These are phyloP conservation scores for Scutellaria minor DNA, from an alignment of 257 asterid genomes.

Conservation along the genomic window DNA sequence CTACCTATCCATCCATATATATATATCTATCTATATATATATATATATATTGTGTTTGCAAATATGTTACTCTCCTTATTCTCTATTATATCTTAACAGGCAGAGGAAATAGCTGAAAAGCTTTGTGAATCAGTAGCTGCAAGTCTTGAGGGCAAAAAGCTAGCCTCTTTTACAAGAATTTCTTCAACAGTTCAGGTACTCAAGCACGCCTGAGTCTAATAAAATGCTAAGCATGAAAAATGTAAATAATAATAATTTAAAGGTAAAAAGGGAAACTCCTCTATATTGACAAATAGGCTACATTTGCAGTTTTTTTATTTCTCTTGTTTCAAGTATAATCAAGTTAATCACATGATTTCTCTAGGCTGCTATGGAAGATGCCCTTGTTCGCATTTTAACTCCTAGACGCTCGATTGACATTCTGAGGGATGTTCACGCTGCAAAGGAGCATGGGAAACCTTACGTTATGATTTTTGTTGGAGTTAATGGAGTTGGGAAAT, in stretches of 20 bases:
- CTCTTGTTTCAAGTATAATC: slow-evolving; percentile 18
- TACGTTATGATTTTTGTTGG: slow-evolving; percentile 98
- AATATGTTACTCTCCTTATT: background rate
- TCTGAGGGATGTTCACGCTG: slow-evolving; percentile 92
- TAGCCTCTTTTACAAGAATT: slow-evolving; percentile 86
- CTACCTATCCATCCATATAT: too few species aligned
- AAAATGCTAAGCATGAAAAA: background rate
- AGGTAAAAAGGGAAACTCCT: background rate
- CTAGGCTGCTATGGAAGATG: slow-evolving; percentile 98
- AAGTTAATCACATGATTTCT: slow-evolving; percentile 31
- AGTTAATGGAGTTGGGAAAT: slow-evolving; percentile 97
- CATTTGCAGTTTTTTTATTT: background rate
- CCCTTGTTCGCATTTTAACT: slow-evolving; percentile 95
- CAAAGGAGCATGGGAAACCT: slow-evolving; percentile 92
- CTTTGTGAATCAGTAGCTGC: slow-evolving; percentile 97
- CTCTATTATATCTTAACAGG: slow-evolving; percentile 54
- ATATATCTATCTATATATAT: too few species aligned
- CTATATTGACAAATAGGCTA: too few species aligned
- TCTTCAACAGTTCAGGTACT: slow-evolving; percentile 94
- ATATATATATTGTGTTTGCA: too few species aligned
- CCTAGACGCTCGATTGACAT: slow-evolving; percentile 96
- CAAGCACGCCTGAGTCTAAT: background rate
- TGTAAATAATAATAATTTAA: background rate
- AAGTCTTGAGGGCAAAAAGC: slow-evolving; percentile 92
- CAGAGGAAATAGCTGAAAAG: slow-evolving; percentile 98